Evolutionary conservation across 805 yeast species (phyloP), one percentile per base, ranked within the genome.

Genomic region (Saturnispora besseyi): DNA sequence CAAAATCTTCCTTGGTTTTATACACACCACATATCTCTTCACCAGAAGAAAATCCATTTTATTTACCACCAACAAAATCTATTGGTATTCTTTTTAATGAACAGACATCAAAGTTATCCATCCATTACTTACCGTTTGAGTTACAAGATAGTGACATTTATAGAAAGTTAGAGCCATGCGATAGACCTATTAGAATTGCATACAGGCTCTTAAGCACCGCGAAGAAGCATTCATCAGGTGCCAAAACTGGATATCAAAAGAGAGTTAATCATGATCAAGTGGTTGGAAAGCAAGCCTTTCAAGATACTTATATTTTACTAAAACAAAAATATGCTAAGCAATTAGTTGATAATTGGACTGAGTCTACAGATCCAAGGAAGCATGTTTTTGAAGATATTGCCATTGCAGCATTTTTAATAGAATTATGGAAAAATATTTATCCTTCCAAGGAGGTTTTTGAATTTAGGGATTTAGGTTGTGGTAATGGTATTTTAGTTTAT

Each of bases 331-430:
- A 90, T 63, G 87, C 96, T 0, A 78, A 82, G 28, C 65, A 69
- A 15, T 68, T 91, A 45, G 89, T 89, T 11, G 86, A 82, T 38
- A 76, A 75, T 55, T 91, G 98, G 98, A 80, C 75, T n/a, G 98
- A 91, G 66, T 81, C 83, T 30, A 91, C 98, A 2, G 97, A 91
- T 65, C 97, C 97, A 3, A 78, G 83, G 57, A 91, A 91, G 63
- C 98, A 91, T 67, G 97, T 91, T 0, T 91, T 90, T 68, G 98
- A 91, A 70, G 98, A 91, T 63, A 77, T 91, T 48, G 95, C 96
- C 3, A 90, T 91, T 57, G 97, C 97, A 1, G 96, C 97, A 0
- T 91, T 91, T 58, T 71, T 91, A 53, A 86, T 91, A 28, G 96
- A 87, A 66, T 73, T 87, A 33, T 91, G 98, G 98, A 66, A 66